Percentiles rank a stretch among this genome's conserved stretches.
Conservation (phyloP, 2,329 filamentous ascomycete genomes). For the Botrytis pseudocinerea region DNA sequence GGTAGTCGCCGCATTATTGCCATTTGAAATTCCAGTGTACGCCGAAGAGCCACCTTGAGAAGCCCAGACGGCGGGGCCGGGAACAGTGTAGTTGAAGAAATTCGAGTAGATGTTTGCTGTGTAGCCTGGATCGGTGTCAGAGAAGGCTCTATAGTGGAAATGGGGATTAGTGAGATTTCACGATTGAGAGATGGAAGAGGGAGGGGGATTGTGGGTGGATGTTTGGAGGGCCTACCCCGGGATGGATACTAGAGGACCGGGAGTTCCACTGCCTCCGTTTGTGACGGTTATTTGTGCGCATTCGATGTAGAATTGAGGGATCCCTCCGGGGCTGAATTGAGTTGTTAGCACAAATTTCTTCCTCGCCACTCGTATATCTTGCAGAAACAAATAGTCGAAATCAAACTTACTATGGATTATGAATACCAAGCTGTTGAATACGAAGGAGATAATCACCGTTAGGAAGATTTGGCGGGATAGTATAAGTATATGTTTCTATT, state of each 20-base stretch:
- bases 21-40: not conserved
- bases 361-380: not conserved
- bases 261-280: constrained; percentile 34
- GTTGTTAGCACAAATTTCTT: not conserved
- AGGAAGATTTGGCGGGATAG: constrained; percentile 35
- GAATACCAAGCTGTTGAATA: constrained; percentile 38
- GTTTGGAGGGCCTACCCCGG: constrained; percentile 29
- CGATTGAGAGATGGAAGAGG: not conserved
- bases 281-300: constrained; percentile 40
- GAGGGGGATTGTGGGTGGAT: not conserved
- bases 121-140: constrained; percentile 25
- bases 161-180: constrained; percentile 23
- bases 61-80: constrained; percentile 36
- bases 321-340: constrained; percentile 29
- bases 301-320: constrained; percentile 39
- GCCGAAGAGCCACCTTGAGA: constrained; percentile 24
- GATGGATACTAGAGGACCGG: constrained; percentile 36
- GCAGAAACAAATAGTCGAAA: not conserved
- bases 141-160: not conserved
- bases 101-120: constrained; percentile 38
- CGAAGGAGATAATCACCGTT: constrained; percentile 39
- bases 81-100: constrained; percentile 38
- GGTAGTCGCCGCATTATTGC: constrained; percentile 6
- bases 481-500: constrained; percentile 38
- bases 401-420: constrained; percentile 34